phyloP scores from a whole-genome alignment of 2,329 filamentous ascomycete genomes.

The Ploettnerulaceae sp. region DNA sequence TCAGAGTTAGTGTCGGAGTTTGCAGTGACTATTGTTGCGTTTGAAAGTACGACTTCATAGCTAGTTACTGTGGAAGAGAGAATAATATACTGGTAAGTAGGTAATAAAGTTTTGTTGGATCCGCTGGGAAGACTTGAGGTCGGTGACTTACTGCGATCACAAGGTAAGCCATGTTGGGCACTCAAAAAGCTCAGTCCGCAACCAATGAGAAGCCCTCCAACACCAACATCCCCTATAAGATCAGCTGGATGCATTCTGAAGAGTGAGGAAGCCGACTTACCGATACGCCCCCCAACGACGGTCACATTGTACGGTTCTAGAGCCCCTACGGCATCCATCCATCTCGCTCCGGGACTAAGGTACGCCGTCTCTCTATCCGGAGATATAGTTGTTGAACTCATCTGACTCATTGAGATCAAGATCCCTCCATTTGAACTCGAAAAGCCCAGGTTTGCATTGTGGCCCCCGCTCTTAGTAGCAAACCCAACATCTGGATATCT shows the following conservation, averaged over 20 bases:
- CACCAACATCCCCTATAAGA: constrained; percentile 35
- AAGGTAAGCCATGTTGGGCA: constrained; percentile 42
- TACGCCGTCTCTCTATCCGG: constrained; percentile 25
- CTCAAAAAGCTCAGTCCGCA: constrained; percentile 26
- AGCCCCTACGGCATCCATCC: constrained; percentile 18
- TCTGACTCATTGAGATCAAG: constrained; percentile 34
- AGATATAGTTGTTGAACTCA: constrained; percentile 32
- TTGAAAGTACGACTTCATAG: constrained; percentile 37
- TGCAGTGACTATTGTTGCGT: constrained; percentile 23
- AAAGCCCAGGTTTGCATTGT: constrained; percentile 37
- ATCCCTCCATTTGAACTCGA: constrained; percentile 36
- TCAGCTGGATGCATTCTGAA: not conserved
- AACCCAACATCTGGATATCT: constrained; percentile 34
- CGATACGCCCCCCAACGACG: constrained; percentile 42
- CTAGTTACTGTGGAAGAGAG: constrained; percentile 38
- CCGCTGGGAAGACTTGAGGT: not conserved
- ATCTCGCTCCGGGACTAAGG: constrained; percentile 31
- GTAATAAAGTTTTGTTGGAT: not conserved
- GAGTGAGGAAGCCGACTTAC: constrained; percentile 18
- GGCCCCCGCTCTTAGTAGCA: constrained; percentile 41
- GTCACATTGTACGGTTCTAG: constrained; percentile 23
- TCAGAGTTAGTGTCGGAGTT: constrained; percentile 21
- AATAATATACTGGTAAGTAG: not conserved
- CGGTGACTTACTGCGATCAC: constrained; percentile 36
- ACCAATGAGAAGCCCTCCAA: constrained; percentile 39